A percentile compares a stretch with the other conserved stretches of the same genome.
Evolutionary conservation across 2,329 filamentous ascomycete genomes (phyloP).

Genomic region (Apiospora koreana): DNA sequence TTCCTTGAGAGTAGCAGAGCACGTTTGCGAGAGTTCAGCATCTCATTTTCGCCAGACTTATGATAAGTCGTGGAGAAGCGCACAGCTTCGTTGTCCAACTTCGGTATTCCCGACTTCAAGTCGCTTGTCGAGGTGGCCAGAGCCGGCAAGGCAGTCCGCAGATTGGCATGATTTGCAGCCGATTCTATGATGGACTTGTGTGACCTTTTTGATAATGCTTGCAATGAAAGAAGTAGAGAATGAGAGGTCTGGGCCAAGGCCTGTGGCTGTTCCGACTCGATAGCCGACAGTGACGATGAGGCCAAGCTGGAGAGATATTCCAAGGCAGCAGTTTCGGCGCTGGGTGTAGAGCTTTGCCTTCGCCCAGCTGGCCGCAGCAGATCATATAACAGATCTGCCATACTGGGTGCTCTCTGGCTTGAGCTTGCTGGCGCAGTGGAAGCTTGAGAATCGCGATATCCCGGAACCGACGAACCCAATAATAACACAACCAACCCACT

Average conservation of each 20-base stretch:
- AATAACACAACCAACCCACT: not conserved
- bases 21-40: slow-evolving; percentile 74
- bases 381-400: slow-evolving; percentile 76
- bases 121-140: slow-evolving; percentile 67
- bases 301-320: slow-evolving; percentile 78
- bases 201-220: slow-evolving; percentile 85
- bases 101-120: slow-evolving; percentile 72
- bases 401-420: slow-evolving; percentile 31
- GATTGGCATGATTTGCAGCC: slow-evolving; percentile 72
- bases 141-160: slow-evolving; percentile 70
- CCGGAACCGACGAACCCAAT: not conserved
- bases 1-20: slow-evolving; percentile 83
- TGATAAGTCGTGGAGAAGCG: slow-evolving; percentile 82
- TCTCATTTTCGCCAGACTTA: slow-evolving; percentile 67
- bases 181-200: slow-evolving; percentile 84
- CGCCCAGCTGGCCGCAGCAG: slow-evolving; percentile 52
- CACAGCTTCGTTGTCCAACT: slow-evolving; percentile 76
- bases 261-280: slow-evolving; percentile 75
- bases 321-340: slow-evolving; percentile 53
- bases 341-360: not conserved
- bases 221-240: slow-evolving; percentile 78
- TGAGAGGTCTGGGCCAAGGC: slow-evolving; percentile 80
- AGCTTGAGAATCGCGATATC: not conserved
- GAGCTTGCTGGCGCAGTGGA: not conserved
- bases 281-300: slow-evolving; percentile 71